Base-by-base conservation (phyloP, 495 filamentous ascomycete species). In the Daldinia vernicosa region DNA sequence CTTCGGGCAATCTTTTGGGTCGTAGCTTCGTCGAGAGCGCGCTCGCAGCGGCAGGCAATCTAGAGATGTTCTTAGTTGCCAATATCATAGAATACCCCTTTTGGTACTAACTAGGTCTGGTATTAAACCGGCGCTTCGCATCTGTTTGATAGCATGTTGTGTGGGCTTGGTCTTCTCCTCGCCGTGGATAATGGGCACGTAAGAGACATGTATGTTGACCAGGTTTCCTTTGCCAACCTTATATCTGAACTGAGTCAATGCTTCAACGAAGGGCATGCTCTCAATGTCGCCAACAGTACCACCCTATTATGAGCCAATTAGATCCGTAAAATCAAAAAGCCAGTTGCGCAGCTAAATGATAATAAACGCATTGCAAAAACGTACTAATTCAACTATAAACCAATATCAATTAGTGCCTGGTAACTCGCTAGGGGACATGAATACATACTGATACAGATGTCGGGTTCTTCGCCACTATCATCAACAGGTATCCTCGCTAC, bases 91-190 rank as follows among this genome's bases (percentile, higher is more conserved):
- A 3, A 19, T 50, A 57, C 4, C 24, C 27, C 15, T 37, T 24
- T 17, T 22, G 39, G 45, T 66, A 78, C 84, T 64, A 76, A 91
- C 87, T 72, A 97, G 78, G 78, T 99, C 95, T 11, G 95, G 95
- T 63, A 88, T 89, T 62, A 99, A 78, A 72, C 95, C 95, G 69
- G 90, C 89, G 67, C 88, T 92, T 52, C 94, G 87, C 40, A 91
- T 90, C 67, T 92, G 88, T 70, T 89, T 90, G 77, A 97, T 93
- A 37, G 95, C 93, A 68, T 91, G 86, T 78, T 98, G 95, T 0
- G 95, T 98, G 0, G 95, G 95, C 80, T 99, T 99, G 14, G 93
- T 98, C 89, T 98, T 99, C 80, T 95, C 88, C 82, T 98, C 95
- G n/a, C 90, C 87, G 54, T 87, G 77, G 39, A 89, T 80, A 3